Base-by-base conservation (phyloP, 495 filamentous ascomycete genomes). In the Penicillium odoratum region DNA sequence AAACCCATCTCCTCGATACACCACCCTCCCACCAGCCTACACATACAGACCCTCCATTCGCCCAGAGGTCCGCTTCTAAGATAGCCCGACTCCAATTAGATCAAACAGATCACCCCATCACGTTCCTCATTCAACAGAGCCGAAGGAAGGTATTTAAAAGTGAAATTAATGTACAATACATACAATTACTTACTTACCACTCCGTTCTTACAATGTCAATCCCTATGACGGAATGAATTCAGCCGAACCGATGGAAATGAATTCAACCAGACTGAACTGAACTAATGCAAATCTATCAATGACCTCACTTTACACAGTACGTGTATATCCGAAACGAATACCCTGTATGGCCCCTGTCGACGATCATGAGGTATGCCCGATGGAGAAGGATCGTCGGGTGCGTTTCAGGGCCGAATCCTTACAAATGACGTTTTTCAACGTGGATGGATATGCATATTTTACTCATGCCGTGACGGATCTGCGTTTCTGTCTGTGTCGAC, bases 41-140 rank as follows among this genome's bases (percentile, higher is more conserved):
- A 52, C 54, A 5, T 51, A 44, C 10, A 65, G 61, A 21, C 29
- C 30, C 21, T 16, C 31, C 18, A 51, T 63, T 5, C 53, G 60
- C 9, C 67, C 67, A 3, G 61, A 69, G 26, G 64, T 69, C 30
- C 61, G 67, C 0, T 69, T 67, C 21, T 67, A 49, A 63, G 33
- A 36, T 36, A 36, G 0, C 33, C 33, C 0, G 3, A 10, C 8
- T 36, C 33, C 8, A 9, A 36, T 36, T 36, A 21, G 21, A 21
- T 21, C 9, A 11, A 11, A 9, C 33, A 9, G 33, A 10, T 33
- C 31, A 33, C 33, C 33, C 8, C 33, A 11, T 11, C 13, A 2
- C 33, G 3, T 36, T 36, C 33, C 33, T 3, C 33, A 13, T 36
- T 9, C 9, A 36, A 36, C 33, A 36, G 11, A 11, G 9, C 10